Conservation (phyloP, 192 early-diverging fungal species). For the Gamsiella multidivaricata region DNA sequence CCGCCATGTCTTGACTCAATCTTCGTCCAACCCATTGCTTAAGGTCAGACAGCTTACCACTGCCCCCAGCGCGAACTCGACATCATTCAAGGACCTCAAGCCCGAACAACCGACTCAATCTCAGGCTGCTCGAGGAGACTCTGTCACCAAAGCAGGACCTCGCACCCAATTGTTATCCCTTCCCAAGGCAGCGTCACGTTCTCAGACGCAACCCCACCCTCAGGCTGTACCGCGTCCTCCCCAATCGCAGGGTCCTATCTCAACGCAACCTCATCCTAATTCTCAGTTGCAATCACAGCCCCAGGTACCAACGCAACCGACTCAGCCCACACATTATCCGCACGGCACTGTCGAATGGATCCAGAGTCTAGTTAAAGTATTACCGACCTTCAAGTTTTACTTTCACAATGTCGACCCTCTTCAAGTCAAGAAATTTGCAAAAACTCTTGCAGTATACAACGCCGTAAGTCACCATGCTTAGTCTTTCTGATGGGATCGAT, state of each 20-base stretch:
- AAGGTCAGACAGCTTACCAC: not conserved
- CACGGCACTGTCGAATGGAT: slow-evolving; percentile 25
- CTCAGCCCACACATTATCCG: too few relatives aligned
- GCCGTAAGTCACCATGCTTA: slow-evolving; percentile 17
- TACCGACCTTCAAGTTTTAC: slow-evolving; percentile 31
- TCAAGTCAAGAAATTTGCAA: slow-evolving; percentile 3
- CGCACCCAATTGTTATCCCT: too few relatives aligned
- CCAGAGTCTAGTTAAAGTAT: not conserved
- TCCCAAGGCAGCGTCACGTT: not conserved
- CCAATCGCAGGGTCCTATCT: too few relatives aligned
- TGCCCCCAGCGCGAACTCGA: not conserved
- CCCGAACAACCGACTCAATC: not conserved
- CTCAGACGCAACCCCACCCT: not conserved
- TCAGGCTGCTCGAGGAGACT: not conserved
- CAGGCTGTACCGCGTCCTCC: too few relatives aligned
- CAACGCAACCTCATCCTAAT: too few relatives aligned
- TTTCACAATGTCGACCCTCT: slow-evolving; percentile 25
- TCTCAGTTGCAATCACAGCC: too few relatives aligned
- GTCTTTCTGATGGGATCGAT: too few relatives aligned
- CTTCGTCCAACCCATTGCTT: not conserved
- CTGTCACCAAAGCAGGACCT: not conserved
- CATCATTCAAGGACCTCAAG: not conserved
- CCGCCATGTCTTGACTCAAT: not conserved
- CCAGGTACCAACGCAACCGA: too few relatives aligned
- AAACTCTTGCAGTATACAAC: slow-evolving; percentile 6